Base-by-base conservation (phyloP, 2,329 filamentous ascomycete species). In the Neospermospora avenae region DNA sequence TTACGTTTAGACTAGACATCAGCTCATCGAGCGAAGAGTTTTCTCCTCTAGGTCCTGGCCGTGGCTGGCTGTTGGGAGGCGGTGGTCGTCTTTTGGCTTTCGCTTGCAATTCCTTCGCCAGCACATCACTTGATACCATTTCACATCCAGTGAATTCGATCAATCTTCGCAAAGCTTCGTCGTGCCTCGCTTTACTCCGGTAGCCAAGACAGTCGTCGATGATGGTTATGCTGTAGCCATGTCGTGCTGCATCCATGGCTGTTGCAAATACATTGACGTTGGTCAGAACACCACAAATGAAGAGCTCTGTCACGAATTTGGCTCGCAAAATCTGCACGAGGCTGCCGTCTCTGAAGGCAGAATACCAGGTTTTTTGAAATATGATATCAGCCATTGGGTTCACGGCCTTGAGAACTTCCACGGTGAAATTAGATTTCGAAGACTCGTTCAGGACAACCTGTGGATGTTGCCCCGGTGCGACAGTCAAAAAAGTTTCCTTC, bases 251-350 rank as follows among this genome's bases (percentile, higher is more conserved):
- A 71, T 97, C 95, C 64, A 96, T 81, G 3, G 92, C 92, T 0
- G 93, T 97, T 7, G 95, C 93, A 71, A 95, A 92, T 49, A 98
- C 87, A 34, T 92, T 93, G 37, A 96, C 79, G 69, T 98, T 97
- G 45, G 88, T 90, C 52, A 96, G 81, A 46, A 89, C 88, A 22
- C 95, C 95, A 70, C 90, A 96, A 24, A 98, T 84, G 74, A 90
- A 97, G 13, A 99, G 78, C 69, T 97, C 90, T 2, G 92, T 96
- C 60, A 96, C 85, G 66, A 97, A 87, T 64, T 87, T 89, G n/a
- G 86, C 86, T n/a, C 93, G 85, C 48, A 98, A 77, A n/a, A 85
- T 81, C 53, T 88, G 80, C 7, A 98, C 81, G 16, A 98, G 79
- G 52, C 84, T 82, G 0, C 88, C 90, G 8, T 84, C 85, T 56